phyloP scores from a whole-genome alignment of 1,284 basidiomycete species.

The Lentinula novae-zelandiae region DNA sequence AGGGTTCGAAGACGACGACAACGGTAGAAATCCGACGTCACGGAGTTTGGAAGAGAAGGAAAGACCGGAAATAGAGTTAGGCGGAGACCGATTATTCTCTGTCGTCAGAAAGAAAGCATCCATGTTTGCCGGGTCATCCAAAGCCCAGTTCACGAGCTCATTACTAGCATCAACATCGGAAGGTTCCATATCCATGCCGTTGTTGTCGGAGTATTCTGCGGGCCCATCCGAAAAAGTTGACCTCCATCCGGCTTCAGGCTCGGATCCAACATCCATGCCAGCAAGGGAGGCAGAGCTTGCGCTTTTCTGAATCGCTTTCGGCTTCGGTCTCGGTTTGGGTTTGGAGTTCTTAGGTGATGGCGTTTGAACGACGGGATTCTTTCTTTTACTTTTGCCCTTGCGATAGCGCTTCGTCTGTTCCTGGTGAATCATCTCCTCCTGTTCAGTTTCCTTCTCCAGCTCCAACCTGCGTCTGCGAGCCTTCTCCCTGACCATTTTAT shows the following conservation, averaged over 20 bases:
- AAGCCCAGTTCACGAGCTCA: background rate
- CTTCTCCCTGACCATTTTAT: slow-evolving; percentile 62
- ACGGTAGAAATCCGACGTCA: background rate
- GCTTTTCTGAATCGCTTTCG: slow-evolving; percentile 2
- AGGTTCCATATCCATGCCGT: background rate
- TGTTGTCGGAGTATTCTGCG: background rate
- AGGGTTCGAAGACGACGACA: background rate
- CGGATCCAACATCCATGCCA: background rate
- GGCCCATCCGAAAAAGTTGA: background rate
- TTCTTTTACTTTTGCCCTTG: slow-evolving; percentile 22
- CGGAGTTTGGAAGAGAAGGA: background rate
- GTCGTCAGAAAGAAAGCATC: background rate
- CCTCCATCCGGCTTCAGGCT: background rate
- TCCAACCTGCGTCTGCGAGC: slow-evolving; percentile 58
- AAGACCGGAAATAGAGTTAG: background rate
- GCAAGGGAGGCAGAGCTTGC: background rate
- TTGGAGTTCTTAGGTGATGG: background rate
- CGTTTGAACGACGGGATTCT: slow-evolving; percentile 1
- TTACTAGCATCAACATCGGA: background rate
- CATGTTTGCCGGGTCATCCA: background rate
- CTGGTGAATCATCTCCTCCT: slow-evolving; percentile 32
- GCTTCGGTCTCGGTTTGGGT: slow-evolving; percentile 12
- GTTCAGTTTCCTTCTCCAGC: slow-evolving; percentile 51
- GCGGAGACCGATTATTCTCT: background rate
- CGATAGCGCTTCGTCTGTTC: slow-evolving; percentile 24